These are phyloP conservation scores for Sordariomycetes sp. DNA, from an alignment of 2,329 filamentous ascomycete genomes.

Conservation along the genomic window DNA sequence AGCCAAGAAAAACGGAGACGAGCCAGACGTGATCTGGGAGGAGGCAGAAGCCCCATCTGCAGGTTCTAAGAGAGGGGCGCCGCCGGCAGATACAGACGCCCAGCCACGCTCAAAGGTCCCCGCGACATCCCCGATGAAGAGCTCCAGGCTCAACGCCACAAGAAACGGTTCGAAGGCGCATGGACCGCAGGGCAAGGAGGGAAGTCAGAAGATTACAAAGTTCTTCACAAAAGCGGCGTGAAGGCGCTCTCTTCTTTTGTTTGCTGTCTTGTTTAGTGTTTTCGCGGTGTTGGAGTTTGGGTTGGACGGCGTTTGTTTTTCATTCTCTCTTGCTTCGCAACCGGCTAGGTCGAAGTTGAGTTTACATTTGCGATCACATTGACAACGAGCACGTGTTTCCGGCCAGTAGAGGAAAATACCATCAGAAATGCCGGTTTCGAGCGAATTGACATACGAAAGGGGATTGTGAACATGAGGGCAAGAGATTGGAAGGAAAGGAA, in stretches of 20 bases:
- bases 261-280: not conserved
- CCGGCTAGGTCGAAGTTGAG: not conserved
- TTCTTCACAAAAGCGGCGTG: slow-evolving; percentile 1
- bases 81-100: not conserved
- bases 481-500: not conserved
- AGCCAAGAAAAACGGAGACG: not conserved
- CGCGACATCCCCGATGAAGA: not conserved
- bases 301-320: not conserved
- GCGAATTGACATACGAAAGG: not conserved
- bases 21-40: not conserved
- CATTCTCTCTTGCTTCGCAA: not conserved
- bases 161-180: not conserved
- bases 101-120: not conserved
- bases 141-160: not conserved
- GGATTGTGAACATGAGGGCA: not conserved
- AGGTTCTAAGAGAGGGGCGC: not conserved
- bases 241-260: not conserved
- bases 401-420: not conserved
- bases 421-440: not conserved
- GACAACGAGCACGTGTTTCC: not conserved
- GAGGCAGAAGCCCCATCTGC: not conserved
- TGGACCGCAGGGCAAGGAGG: not conserved
- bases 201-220: slow-evolving; percentile 2
- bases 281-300: not conserved
- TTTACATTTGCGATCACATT: not conserved